Evolutionary conservation across 192 early-diverging fungal species (phyloP).

Genomic region (Helicostylum pulchrum): DNA sequence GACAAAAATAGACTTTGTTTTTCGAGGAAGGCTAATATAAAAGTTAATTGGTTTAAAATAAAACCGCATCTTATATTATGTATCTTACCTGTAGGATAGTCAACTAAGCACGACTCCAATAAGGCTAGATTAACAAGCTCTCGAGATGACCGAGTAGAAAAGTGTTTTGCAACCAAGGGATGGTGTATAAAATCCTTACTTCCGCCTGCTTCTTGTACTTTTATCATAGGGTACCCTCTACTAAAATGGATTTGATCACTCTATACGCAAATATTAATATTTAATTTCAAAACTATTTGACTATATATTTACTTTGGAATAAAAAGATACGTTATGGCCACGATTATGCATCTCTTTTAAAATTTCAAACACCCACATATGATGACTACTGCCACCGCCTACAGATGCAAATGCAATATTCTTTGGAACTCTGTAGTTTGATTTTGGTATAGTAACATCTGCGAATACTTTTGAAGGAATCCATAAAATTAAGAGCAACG

Average conservation of each 20-base stretch:
- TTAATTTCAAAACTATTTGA: background rate
- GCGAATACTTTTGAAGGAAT: too few relatives aligned
- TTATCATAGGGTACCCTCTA: constrained; percentile 16
- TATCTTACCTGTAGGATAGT: background rate
- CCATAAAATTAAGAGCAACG: too few relatives aligned
- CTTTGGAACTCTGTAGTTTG: background rate
- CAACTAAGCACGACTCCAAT: background rate
- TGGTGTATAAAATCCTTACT: background rate
- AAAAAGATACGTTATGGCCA: constrained; percentile 23
- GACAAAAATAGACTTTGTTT: background rate
- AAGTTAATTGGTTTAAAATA: background rate
- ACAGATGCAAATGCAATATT: constrained; percentile 7
- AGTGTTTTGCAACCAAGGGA: background rate
- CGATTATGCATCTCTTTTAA: constrained; percentile 6
- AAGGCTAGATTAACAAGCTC: background rate
- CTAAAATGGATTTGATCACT: constrained; percentile 16
- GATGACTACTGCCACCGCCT: constrained; percentile 21
- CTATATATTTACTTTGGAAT: background rate
- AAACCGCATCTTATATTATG: background rate
- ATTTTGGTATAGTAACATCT: background rate
- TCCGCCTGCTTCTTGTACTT: background rate
- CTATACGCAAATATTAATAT: background rate
- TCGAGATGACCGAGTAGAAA: background rate
- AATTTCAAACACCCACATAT: constrained; percentile 24
- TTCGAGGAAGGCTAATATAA: background rate